Base-by-base conservation (phyloP, 2,329 filamentous ascomycete genomes). In the Beauveria australis region DNA sequence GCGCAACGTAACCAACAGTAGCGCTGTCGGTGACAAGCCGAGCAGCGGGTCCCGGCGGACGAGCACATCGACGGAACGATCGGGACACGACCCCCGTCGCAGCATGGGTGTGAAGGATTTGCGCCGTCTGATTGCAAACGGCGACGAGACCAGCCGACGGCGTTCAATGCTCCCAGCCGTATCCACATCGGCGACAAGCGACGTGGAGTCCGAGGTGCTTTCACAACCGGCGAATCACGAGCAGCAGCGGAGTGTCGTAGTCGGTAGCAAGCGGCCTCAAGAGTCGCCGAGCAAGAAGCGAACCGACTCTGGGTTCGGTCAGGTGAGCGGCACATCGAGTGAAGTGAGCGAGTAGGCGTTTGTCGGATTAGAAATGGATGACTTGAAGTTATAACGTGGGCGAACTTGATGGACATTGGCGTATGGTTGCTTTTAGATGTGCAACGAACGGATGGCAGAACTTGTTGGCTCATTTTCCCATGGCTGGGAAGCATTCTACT, bases 261-360 rank as follows among this genome's bases (percentile, higher is more conserved):
- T 59, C 47, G 30, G 51, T 9, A 40, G 63, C 44, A 62, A 53
- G 30, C 44, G 53, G 33, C 58, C 57, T 65, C 41, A 62, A 66
- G 24, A 59, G 28, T 63, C 63, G n/a, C 60, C 65, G 3, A 63
- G 47, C 33, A 72, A 72, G 64, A 70, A 70, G 62, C 66, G 70
- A 24, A 69, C 70, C 16, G 72, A 74, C 59, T 73, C 72, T 30
- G 71, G 72, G 0, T 65, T 74, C 22, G 72, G 69, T 1, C 68
- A 68, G 33, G 66, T 72, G 58, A 72, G 70, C 55, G 64, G 64
- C 6, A 69, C 70, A 14, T 69, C 68, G 9, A 64, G 62, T 14
- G 67, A 67, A 18, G 59, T 62, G 26, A 54, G 56, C 53, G 58
- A 53, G 16, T 64, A 63, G 46, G 22, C 12, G 33, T 37, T 37